Conservation (phyloP, 2,329 filamentous ascomycete species). For the Hypoxylon sp. region DNA sequence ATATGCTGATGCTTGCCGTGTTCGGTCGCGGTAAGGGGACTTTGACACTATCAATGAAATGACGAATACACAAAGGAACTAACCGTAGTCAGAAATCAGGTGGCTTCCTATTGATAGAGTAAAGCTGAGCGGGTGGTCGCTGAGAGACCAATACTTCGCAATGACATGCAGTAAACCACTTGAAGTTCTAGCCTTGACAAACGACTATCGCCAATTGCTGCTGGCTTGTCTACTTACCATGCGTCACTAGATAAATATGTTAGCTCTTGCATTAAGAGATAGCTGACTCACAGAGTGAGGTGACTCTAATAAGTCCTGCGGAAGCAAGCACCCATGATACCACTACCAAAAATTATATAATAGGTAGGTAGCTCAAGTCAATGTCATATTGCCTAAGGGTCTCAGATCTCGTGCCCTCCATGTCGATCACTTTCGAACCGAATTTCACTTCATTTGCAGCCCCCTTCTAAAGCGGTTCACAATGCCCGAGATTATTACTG, state of each 20-base stretch:
- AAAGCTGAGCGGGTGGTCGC: no score
- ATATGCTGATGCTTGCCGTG: no score
- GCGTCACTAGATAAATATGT: neutral
- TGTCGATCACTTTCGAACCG: neutral
- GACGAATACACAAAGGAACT: no score
- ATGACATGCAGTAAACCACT: no score
- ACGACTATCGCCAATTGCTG: no score
- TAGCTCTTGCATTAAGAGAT: neutral
- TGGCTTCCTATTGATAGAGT: no score
- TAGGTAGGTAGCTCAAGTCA: neutral
- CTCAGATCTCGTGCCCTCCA: neutral
- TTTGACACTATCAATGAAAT: no score
- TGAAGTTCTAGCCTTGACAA: no score
- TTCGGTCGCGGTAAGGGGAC: no score
- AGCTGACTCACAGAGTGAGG: neutral
- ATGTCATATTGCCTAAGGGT: neutral
- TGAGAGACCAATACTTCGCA: no score
- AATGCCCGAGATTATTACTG: constrained; percentile 36
- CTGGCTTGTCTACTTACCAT: neutral
- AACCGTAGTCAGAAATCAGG: no score
- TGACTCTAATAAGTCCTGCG: neutral
- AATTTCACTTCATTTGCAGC: neutral
- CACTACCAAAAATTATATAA: neutral
- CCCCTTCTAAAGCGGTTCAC: neutral
- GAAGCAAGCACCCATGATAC: neutral